A percentile compares a stretch with the other conserved stretches of the same genome.
Conservation (phyloP, 2,329 filamentous ascomycete genomes). For the Simplicillium aogashimaense region DNA sequence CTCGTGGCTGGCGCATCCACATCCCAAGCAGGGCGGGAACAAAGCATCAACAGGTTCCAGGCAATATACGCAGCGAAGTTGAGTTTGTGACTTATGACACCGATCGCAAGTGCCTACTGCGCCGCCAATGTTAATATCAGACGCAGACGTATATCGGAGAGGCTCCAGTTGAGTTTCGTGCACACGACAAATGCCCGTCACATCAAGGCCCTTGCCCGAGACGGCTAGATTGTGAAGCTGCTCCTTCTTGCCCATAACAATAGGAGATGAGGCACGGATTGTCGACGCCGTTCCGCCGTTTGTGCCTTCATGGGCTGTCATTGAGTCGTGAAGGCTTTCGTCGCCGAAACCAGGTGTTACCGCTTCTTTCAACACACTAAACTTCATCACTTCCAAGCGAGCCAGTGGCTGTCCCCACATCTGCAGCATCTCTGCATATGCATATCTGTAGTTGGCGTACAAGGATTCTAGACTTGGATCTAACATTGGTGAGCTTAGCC, state of each 20-base stretch:
- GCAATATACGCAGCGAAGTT: slow-evolving; percentile 54
- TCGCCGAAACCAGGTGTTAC: slow-evolving; percentile 16
- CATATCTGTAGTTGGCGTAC: slow-evolving; percentile 52
- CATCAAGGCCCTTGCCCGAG: slow-evolving; percentile 48
- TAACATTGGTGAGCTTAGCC: slow-evolving; percentile 49
- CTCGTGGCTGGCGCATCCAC: slow-evolving; percentile 53
- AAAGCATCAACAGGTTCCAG: slow-evolving; percentile 49
- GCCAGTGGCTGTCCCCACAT: slow-evolving; percentile 55
- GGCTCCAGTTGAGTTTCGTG: slow-evolving; percentile 55
- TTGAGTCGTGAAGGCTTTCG: slow-evolving; percentile 23
- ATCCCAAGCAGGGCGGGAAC: slow-evolving; percentile 51
- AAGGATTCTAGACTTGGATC: slow-evolving; percentile 36
- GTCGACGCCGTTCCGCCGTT: slow-evolving; percentile 22
- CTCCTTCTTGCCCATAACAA: slow-evolving; percentile 47
- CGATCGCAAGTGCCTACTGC: slow-evolving; percentile 39
- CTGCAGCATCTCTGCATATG: slow-evolving; percentile 60
- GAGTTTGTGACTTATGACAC: slow-evolving; percentile 45
- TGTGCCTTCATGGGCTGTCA: slow-evolving; percentile 27
- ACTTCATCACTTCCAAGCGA: slow-evolving; percentile 59
- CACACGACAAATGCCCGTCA: slow-evolving; percentile 51
- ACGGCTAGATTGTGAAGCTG: slow-evolving; percentile 38
- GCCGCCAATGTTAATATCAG: slow-evolving; percentile 28
- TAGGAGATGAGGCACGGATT: slow-evolving; percentile 34
- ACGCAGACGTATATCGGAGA: slow-evolving; percentile 32
- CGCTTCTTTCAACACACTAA: slow-evolving; percentile 50